These are phyloP conservation scores for Hura crepitans DNA, from an alignment of 441 rosid species.

Conservation along the genomic window DNA sequence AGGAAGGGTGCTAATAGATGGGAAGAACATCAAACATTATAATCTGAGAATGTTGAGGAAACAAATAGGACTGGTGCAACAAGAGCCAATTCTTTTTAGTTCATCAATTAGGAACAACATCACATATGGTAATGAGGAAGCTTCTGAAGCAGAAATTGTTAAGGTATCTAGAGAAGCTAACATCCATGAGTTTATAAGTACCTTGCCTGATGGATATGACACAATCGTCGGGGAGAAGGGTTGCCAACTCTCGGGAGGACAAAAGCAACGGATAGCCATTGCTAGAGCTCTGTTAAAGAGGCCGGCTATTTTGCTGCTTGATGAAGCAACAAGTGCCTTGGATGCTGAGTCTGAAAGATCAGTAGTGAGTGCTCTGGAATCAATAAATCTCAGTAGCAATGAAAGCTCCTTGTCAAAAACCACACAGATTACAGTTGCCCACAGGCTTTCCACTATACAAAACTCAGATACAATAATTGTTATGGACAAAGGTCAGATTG, in stretches of 20 bases:
- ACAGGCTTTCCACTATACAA: constrained; percentile 54
- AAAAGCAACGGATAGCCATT: constrained; percentile 65
- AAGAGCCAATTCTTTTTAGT: constrained; percentile 46
- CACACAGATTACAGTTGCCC: constrained; percentile 62
- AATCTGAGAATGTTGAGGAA: constrained; percentile 43
- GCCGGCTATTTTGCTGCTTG: constrained; percentile 55
- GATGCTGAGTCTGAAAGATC: constrained; percentile 58
- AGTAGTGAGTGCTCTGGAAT: constrained; percentile 45
- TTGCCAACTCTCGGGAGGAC: constrained; percentile 64
- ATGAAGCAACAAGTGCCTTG: constrained; percentile 72
- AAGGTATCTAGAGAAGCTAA: constrained; percentile 48
- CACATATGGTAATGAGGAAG: constrained; percentile 36
- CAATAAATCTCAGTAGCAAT: constrained; percentile 22
- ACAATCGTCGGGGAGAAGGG: constrained; percentile 71
- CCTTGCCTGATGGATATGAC: constrained; percentile 49
- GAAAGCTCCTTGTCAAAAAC: constrained; percentile 27
- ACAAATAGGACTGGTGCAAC: constrained; percentile 48
- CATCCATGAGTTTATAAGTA: constrained; percentile 52
- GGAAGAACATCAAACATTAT: constrained; percentile 36
- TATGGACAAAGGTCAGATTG: constrained; percentile 54
- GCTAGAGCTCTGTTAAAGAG: constrained; percentile 55
- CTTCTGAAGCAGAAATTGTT: constrained; percentile 49
- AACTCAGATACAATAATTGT: constrained; percentile 49
- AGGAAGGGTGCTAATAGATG: constrained; percentile 41
- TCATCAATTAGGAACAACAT: constrained; percentile 36